Base-by-base conservation (phyloP, 1,139 yeast genomes). In the Eremothecium sinecaudum region DNA sequence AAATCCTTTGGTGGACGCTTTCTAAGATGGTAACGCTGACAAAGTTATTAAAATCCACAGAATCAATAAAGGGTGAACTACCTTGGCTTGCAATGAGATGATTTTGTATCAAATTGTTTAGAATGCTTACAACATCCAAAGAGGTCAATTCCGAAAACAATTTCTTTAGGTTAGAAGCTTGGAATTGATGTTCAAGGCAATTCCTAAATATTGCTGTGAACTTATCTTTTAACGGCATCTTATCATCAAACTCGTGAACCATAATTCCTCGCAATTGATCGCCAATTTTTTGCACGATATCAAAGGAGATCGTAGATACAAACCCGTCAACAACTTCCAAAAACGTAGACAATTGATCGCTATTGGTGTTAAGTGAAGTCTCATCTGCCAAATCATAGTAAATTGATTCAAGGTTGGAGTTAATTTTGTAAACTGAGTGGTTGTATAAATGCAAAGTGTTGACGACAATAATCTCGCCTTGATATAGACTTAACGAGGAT, bases 121-220 rank as follows among this genome's bases (percentile, higher is more conserved):
- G 32, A 12, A 46, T 21, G 2, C 40, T 31, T 5, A 45, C 30
- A 9, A 59, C 50, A 32, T 53, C 54, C 24, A 61, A 45, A 3
- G 53, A 43, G 19, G 51, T 49, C 28, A 62, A 41, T 33, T 58
- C 59, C n/a, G 53, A 51, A 18, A 59, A 57, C 16, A 62, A 36
- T 5, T 38, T 48, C 18, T 52, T 47, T 24, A 61, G 35, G 28
- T 56, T 57, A 2, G 44, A 34, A 14, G 51, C 38, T 31, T 59
- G 60, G 39, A 61, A 48, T 32, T 53, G 50, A 2, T 47, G 40
- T 26, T 50, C 46, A 22, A 69, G 44, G 16, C 51, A 40, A 2
- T 47, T 32, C 13, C 61, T 60, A 43, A 64, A 69, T 2, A 69
- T 53, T 4, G 41, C 32, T 1, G 56, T 41, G 46, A 67, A 59